Evolutionary conservation across 495 filamentous ascomycete species (phyloP).

Genomic region (Echria macrotheca): DNA sequence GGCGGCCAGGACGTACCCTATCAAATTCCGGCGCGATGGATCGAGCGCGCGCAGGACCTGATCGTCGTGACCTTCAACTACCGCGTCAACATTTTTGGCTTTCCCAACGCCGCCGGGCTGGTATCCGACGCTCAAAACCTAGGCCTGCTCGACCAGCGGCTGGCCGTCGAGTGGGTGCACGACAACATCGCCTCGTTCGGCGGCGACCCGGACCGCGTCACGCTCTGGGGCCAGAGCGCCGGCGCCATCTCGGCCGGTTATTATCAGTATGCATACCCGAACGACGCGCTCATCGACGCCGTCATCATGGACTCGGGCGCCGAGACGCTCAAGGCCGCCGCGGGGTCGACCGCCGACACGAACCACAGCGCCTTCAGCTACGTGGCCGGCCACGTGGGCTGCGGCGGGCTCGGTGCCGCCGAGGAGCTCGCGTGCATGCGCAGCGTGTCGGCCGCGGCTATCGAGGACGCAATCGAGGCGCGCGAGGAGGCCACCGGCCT

Average conservation of each 20-base stretch:
- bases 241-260: conserved; percentile 48
- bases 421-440: conserved; percentile 45
- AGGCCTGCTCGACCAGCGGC: conserved; percentile 58
- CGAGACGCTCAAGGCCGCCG: conserved; percentile 37
- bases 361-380: conserved; percentile 31
- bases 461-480: conserved; percentile 29
- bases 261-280: conserved; percentile 45
- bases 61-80: conserved; percentile 63
- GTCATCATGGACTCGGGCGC: conserved; percentile 52
- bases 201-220: conserved; percentile 49
- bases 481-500: conserved; percentile 28
- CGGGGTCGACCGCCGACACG: conserved; percentile 23
- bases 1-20: conserved; percentile 22
- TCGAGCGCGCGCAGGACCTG: conserved; percentile 44
- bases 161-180: conserved; percentile 53
- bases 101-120: conserved; percentile 39
- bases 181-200: conserved; percentile 57
- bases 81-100: conserved; percentile 61
- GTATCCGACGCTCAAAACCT: conserved; percentile 42
- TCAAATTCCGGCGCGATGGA: conserved; percentile 31
- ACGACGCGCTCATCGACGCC: conserved; percentile 41
- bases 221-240: conserved; percentile 49
- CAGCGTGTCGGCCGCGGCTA: conserved; percentile 18
- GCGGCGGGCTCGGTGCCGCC: conserved; percentile 36
- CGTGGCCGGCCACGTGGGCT: conserved; percentile 21